phyloP scores from a whole-genome alignment of 2,329 filamentous ascomycete species.

The Aureobasidium sp. region DNA sequence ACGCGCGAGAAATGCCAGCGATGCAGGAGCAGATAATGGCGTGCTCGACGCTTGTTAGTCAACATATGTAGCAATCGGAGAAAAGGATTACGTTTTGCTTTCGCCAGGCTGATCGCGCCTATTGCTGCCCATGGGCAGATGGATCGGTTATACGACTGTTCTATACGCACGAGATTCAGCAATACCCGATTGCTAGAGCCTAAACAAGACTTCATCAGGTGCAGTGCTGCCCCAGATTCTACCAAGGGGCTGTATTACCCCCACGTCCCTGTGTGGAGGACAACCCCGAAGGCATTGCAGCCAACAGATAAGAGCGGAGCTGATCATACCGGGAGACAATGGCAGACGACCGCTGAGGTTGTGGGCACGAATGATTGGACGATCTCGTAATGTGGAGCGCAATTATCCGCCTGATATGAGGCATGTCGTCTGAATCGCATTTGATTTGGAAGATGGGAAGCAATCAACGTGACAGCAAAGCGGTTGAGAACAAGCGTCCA shows the following conservation, averaged over 20 bases:
- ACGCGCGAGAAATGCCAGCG: background rate
- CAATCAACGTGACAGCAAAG: background rate
- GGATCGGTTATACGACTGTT: background rate
- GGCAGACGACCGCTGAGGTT: background rate
- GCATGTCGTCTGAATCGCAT: slow-evolving; percentile 1
- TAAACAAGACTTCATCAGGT: background rate
- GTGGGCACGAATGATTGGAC: background rate
- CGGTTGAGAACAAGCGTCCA: background rate
- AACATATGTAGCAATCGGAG: background rate
- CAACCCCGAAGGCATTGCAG: background rate
- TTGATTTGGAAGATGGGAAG: background rate
- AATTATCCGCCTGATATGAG: slow-evolving; percentile 6
- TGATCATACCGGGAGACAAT: background rate
- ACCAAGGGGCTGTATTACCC: background rate
- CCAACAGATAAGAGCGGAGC: background rate
- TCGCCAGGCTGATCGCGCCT: background rate
- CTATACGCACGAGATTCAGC: background rate
- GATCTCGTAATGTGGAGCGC: background rate
- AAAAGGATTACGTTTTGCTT: slow-evolving; percentile 7
- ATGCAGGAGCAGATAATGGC: slow-evolving; percentile 3
- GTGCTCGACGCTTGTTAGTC: background rate
- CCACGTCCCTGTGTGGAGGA: background rate
- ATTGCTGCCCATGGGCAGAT: background rate
- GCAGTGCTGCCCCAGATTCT: slow-evolving; percentile 4
- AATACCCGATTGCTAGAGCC: background rate